These are phyloP conservation scores for Dillenia turbinata DNA, from an alignment of 164 flowering plant genomes.

Conservation along the genomic window DNA sequence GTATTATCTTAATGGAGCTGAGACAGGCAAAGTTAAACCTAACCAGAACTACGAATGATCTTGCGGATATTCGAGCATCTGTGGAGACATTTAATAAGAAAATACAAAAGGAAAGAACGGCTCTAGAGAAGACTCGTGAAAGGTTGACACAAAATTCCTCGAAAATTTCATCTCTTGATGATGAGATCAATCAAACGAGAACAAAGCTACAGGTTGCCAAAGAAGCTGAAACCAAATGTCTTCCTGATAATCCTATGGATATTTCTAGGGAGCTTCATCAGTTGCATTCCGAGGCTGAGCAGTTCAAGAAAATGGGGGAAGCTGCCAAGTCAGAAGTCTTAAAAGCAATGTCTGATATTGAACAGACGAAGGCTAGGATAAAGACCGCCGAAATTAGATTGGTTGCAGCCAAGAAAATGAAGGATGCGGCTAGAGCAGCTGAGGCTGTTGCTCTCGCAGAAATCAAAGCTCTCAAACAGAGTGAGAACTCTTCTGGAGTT, in stretches of 20 bases:
- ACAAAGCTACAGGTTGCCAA: slow-evolving; percentile 40
- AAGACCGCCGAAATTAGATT: slow-evolving; percentile 72
- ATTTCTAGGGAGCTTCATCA: slow-evolving; percentile 53
- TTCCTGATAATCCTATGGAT: slow-evolving; percentile 32
- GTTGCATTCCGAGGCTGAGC: slow-evolving; percentile 60
- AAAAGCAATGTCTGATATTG: slow-evolving; percentile 63
- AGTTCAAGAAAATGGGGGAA: slow-evolving; percentile 67
- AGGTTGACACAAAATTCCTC: slow-evolving; percentile 56
- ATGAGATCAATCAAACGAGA: slow-evolving; percentile 55
- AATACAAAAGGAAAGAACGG: slow-evolving; percentile 61
- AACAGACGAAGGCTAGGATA: slow-evolving; percentile 51
- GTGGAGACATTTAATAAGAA: slow-evolving; percentile 66
- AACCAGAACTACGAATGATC: slow-evolving; percentile 61
- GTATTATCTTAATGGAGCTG: slow-evolving; percentile 62
- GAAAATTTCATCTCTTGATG: slow-evolving; percentile 60
- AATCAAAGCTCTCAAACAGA: slow-evolving; percentile 50
- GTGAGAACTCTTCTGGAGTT: slow-evolving; percentile 22
- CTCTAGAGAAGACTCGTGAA: slow-evolving; percentile 71
- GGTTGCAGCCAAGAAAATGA: slow-evolving; percentile 81
- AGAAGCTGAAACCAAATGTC: slow-evolving; percentile 26
- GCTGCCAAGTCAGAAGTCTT: slow-evolving; percentile 56
- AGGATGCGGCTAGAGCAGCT: slow-evolving; percentile 80
- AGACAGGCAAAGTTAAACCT: slow-evolving; percentile 86
- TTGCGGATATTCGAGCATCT: slow-evolving; percentile 67
- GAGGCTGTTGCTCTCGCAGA: slow-evolving; percentile 82